These are phyloP conservation scores for Phytophthora megakarya DNA, from an alignment of 352 stramenopile genomes.

Conservation along the genomic window DNA sequence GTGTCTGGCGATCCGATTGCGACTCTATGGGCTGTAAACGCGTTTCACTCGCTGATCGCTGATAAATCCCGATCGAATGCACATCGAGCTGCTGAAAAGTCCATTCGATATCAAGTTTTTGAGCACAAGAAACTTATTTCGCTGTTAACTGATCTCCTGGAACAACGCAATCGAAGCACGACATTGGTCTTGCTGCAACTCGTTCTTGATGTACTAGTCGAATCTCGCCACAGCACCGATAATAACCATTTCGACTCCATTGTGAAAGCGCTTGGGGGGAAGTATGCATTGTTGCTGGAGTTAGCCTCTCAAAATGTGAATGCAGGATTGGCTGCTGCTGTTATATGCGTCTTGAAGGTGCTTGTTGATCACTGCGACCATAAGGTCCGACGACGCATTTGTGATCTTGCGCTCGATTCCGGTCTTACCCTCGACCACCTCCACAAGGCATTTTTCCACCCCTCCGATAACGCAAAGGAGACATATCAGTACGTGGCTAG, in stretches of 20 bases:
- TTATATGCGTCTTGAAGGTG: conserved; percentile 70
- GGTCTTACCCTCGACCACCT: conserved; percentile 63
- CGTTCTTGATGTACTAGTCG: conserved; percentile 64
- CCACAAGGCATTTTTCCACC: conserved; percentile 75
- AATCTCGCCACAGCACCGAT: conserved; percentile 65
- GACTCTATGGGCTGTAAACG: conserved; percentile 63
- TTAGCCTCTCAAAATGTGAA: conserved; percentile 54
- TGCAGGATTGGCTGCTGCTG: conserved; percentile 59
- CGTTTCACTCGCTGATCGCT: conserved; percentile 63
- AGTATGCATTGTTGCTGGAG: conserved; percentile 53
- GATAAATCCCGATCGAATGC: conserved; percentile 51
- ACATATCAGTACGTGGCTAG: conserved; percentile 75
- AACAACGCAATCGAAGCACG: conserved; percentile 51
- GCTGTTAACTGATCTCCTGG: conserved; percentile 55
- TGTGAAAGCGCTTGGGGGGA: conserved; percentile 64
- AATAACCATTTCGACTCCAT: conserved; percentile 79
- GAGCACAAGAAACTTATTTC: conserved; percentile 70
- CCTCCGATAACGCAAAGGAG: conserved; percentile 55
- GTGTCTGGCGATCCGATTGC: conserved; percentile 56
- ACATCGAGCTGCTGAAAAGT: conserved; percentile 57
- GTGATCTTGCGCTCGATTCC: conserved; percentile 68
- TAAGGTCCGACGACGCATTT: conserved; percentile 64
- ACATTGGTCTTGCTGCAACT: conserved; percentile 67
- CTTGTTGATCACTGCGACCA: conserved; percentile 73
- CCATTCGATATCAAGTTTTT: conserved; percentile 61